Base-by-base conservation (phyloP, 306 rosid species). In the Begonia loranthoides region DNA sequence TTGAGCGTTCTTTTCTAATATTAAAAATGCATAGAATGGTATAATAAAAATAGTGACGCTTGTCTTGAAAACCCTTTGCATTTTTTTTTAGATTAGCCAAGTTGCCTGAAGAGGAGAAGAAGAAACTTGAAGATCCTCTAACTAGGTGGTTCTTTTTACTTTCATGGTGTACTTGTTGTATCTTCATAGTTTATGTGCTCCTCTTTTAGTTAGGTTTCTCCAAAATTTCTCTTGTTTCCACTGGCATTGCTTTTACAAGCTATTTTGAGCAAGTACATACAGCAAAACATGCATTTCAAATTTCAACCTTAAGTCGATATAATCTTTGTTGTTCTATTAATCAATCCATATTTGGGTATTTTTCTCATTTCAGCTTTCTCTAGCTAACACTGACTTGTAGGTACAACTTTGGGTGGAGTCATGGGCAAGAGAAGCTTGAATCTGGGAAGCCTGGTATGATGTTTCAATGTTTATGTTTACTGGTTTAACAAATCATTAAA, bases 381-480 rank as follows among this genome's bases (percentile, higher is more conserved):
- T 28, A 4, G 36, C 36, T 28, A 7, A 28, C 36, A 4, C 3
- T 28, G 36, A 28, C 36, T 28, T 28, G 36, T 28, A 85, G 97
- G 81, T 90, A 90, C 76, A 85, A 86, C 70, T 78, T 82, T 74
- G 97, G 97, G 56, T 90, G 97, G 97, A 90, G 95, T 70, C 97
- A 90, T 66, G 97, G 95, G 65, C 85, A 90, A 68, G 97, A 90
- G 77, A 85, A 70, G 70, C 85, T 90, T 62, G 97, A 85, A 70
- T 84, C 97, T 12, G 97, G 92, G 54, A 90, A 80, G 75, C 92
- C 79, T 58, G 95, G 97, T 90, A 74, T 55, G 16, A 13, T 28
- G 45, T 49, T 59, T 61, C 45, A 34, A 50, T 28, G 19, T 60
- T 13, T 6, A 9, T 17, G 4, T 24, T 13, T 48, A 0, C 39